Evolutionary conservation across 2,329 filamentous ascomycete species (phyloP), one percentile per base, ranked within the genome.

Genomic region (Dactylellina leptospora): DNA sequence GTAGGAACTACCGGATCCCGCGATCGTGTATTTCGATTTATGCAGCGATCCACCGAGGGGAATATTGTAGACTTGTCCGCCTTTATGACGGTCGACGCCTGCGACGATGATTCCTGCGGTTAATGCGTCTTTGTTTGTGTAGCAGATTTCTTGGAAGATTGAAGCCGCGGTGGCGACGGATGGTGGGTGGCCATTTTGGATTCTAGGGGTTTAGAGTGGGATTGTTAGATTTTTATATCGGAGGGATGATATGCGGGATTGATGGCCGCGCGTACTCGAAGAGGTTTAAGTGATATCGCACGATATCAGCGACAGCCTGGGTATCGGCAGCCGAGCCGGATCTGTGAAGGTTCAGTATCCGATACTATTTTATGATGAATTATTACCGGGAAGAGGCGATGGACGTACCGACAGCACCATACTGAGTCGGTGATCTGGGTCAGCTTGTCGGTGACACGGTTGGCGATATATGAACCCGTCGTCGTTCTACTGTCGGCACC

Each of bases 361-460:
- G 13, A 6, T 40, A n/a, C 36, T 40, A 40, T 40, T n/a, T 11
- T 40, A n/a, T 40, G 8, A 40, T 40, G 18, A n/a, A 40, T 40
- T 13, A 4, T n/a, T 40, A 51, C 25, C 4, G 6, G 16, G 38
- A n/a, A 28, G 11, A 18, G 23, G 20, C 13, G 54, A 6, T 1
- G 36, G 47, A 47, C 72, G 55, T 53, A 77, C 73, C 95, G 90
- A 84, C 95, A 99, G 84, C 95, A 99, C 95, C 95, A 99, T 82
- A 99, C 97, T 70, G 93, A 97, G 82, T 99, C 95, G 83, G 96
- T 91, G 73, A 99, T 93, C 84, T 93, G 90, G 78, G 95, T 99
- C 80, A 99, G 88, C 85, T 99, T 99, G 86, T 99, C 95, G 75
- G 95, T 99, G 76, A 99, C 95, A 85, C 95, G 90, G 82, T 99